phyloP scores from a whole-genome alignment of 2,329 filamentous ascomycete species.

The Coccinonectria pachysandricola region DNA sequence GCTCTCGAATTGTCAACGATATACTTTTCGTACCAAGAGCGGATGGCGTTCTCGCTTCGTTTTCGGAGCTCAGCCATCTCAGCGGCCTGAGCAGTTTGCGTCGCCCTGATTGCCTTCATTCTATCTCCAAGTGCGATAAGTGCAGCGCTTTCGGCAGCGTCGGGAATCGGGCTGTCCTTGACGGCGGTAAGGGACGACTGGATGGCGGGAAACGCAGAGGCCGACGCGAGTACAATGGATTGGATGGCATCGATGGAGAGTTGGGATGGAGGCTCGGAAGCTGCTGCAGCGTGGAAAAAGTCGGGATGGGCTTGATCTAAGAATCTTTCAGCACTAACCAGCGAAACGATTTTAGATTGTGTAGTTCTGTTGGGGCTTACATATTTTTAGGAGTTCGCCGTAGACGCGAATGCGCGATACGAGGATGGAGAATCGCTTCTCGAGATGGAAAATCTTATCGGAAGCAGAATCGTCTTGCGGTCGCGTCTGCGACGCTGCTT shows the following conservation, averaged over 20 bases:
- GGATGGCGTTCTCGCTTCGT: slow-evolving; percentile 51
- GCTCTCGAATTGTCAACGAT: slow-evolving; percentile 57
- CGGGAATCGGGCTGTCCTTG: slow-evolving; percentile 45
- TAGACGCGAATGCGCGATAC: slow-evolving; percentile 45
- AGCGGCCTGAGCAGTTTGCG: slow-evolving; percentile 50
- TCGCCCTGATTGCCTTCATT: slow-evolving; percentile 50
- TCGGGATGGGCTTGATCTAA: slow-evolving; percentile 44
- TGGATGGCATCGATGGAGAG: slow-evolving; percentile 41
- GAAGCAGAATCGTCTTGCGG: slow-evolving; percentile 30
- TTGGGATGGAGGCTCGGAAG: slow-evolving; percentile 39
- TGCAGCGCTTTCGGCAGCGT: slow-evolving; percentile 41
- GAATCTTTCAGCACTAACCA: too few relatives aligned
- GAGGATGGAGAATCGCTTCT: slow-evolving; percentile 41
- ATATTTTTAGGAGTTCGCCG: slow-evolving; percentile 49
- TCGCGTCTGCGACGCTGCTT: slow-evolving; percentile 21
- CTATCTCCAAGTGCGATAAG: slow-evolving; percentile 50
- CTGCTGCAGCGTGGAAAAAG: slow-evolving; percentile 39
- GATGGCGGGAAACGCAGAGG: slow-evolving; percentile 43
- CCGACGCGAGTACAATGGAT: slow-evolving; percentile 45
- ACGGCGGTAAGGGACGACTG: slow-evolving; percentile 49
- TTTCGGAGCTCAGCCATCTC: slow-evolving; percentile 54
- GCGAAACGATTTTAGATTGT: too few relatives aligned
- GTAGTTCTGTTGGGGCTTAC: too few relatives aligned
- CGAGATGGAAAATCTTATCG: slow-evolving; percentile 38
- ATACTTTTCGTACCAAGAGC: slow-evolving; percentile 64